Evolutionary conservation across 2,329 filamentous ascomycete species (phyloP), one percentile per base, ranked within the genome.

Genomic region (Xylariaceae sp.): DNA sequence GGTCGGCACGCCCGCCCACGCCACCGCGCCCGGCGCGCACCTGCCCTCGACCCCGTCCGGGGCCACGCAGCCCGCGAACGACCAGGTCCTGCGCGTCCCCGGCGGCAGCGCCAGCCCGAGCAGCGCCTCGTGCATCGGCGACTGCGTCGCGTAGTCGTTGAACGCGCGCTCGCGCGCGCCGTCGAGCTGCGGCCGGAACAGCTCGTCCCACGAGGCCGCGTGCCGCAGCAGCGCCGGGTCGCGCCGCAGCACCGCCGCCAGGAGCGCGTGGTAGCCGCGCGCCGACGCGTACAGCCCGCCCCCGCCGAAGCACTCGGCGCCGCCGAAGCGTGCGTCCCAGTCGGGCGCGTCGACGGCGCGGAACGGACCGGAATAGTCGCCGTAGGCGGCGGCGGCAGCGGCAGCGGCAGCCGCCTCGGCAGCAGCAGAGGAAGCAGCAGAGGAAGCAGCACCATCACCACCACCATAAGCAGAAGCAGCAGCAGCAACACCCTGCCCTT

Each of bases 131-230:
- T 48, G 43, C 0, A 29, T 13, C 2, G 42, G 39, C 1, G 42
- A 40, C 3, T 29, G 34, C 17, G 29, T 29, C 5, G 52, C 29
- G 15, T 44, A 41, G 13, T 51, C 36, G 19, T 53, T 51, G 19
- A 53, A 32, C 4, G 37, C 38, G 29, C 49, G 35, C 32, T 51
- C 48, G 17, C 32, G 35, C 17, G 24, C 25, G 19, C 46, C 46
- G 15, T 52, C 39, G 3, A 54, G 47, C 32, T 54, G 51, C 1
- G 51, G 47, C 1, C 45, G 44, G 29, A 54, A 52, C 3, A 54
- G 43, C 21, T 54, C 50, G 3, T 29, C 35, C 27, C 45, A 50
- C 2, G 43, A 48, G 3, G 41, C 32, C 2, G 42, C 27, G 9
- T 12, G 37, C n/a, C n/a, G n/a, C 5, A 54, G 33, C 3, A 54